Base-by-base conservation (phyloP, 768 basidiomycete species). In the Sporobolomyces roseus region DNA sequence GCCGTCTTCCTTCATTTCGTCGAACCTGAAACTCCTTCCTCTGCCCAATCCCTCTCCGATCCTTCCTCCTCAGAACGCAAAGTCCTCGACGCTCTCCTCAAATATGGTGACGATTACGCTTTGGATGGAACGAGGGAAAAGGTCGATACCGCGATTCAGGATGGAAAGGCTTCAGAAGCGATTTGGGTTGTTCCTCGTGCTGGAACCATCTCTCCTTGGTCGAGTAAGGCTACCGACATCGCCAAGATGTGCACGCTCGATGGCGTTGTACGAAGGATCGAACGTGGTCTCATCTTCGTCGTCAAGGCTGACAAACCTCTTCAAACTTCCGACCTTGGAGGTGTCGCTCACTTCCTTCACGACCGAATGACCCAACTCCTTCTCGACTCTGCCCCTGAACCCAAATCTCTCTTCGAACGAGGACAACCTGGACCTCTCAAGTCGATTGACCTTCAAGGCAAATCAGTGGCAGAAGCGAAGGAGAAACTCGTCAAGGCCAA, bases 201-300 rank as follows among this genome's bases (percentile, higher is more conserved):
- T 12, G 93, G 94, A 5, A 93, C 93, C 5, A 88, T 98, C 75
- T 97, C 94, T 6, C 93, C 96, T 3, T 99, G 96, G 96, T 97
- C 94, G 8, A 94, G 90, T 79, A 99, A 99, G 80, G 94, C 96
- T 3, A 97, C 94, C 0, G 93, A 99, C 77, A 98, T 99, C 63
- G 85, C 93, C 27, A 80, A 80, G 13, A 85, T 97, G 60, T 99
- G 96, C 81, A 88, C 87, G 61, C 86, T 99, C 3, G 85, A 83
- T 25, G 77, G 79, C 3, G 81, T 86, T 61, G 80, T 99, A 60
- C 84, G 88, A 70, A 85, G 96, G 45, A 80, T 99, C 63, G 96
- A 99, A 78, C 85, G 96, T 25, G 93, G 94, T 5, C 74, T 86
- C 25, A 85, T 83, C 8, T 91, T 87, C 78, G 80, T 82, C 36